A percentile compares a stretch with the other conserved stretches of the same genome.
These are phyloP conservation scores for Musa itinerans DNA, from an alignment of 176 grass and related monocot genomes.

Conservation along the genomic window DNA sequence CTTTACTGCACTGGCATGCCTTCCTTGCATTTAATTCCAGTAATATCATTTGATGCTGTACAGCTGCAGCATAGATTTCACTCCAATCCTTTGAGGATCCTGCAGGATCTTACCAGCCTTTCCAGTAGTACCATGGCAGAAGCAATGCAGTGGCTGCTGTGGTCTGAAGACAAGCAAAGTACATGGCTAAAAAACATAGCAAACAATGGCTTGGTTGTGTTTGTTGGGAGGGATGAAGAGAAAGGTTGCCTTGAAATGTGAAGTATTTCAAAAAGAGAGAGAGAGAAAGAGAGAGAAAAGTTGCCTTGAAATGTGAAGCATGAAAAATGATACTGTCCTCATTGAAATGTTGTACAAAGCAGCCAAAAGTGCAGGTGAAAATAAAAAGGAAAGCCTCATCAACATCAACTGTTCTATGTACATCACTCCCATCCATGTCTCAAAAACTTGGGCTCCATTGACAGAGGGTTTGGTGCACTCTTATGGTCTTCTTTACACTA, in stretches of 20 bases:
- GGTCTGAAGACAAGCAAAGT: background rate
- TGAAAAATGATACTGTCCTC: no score
- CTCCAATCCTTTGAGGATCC: background rate
- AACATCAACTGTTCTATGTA: conserved; percentile 5
- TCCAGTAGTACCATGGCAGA: background rate
- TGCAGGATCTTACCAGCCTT: conserved; percentile 5
- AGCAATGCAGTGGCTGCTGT: background rate
- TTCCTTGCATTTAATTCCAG: background rate
- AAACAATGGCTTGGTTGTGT: background rate
- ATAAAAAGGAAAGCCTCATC: background rate
- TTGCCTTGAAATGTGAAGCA: background rate
- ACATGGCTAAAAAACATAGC: background rate
- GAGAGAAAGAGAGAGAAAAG: background rate
- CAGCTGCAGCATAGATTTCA: conserved; percentile 13
- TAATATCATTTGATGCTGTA: conserved; percentile 11
- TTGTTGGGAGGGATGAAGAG: background rate
- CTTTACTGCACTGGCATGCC: conserved; percentile 11
- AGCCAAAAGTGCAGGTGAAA: background rate
- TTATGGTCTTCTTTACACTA: background rate
- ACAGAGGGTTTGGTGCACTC: background rate
- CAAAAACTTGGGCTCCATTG: conserved; percentile 19
- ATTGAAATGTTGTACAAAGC: conserved; percentile 1
- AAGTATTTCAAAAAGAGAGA: no score
- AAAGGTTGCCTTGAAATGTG: no score
- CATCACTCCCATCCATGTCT: background rate